Evolutionary conservation across 2,329 filamentous ascomycete genomes (phyloP).

Genomic region (Monosporascus sp.): DNA sequence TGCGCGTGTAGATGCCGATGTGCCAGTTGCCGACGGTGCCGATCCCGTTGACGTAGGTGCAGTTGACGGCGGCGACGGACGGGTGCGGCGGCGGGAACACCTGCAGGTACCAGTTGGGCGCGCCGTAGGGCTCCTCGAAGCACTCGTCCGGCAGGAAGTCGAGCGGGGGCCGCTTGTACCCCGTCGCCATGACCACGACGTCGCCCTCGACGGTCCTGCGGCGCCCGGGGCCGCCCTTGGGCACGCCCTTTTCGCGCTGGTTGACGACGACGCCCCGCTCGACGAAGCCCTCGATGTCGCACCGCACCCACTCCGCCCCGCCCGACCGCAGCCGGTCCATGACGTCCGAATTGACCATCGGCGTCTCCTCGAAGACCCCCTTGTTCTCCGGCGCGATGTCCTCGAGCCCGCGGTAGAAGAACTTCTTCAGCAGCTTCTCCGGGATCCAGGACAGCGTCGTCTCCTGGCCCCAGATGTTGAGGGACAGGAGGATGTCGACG

Average conservation of each 20-base stretch:
- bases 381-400: conserved; percentile 65
- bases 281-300: conserved; percentile 67
- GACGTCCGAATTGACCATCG: conserved; percentile 81
- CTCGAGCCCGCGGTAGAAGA: conserved; percentile 79
- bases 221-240: conserved; percentile 67
- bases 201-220: conserved; percentile 65
- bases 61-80: conserved; percentile 73
- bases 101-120: conserved; percentile 86
- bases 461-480: conserved; percentile 77
- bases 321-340: conserved; percentile 69
- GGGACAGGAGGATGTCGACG: conserved; percentile 65
- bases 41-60: conserved; percentile 74
- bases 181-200: conserved; percentile 78
- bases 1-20: conserved; percentile 82
- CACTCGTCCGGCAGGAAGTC: conserved; percentile 68
- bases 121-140: conserved; percentile 67
- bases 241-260: conserved; percentile 64
- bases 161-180: conserved; percentile 69
- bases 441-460: conserved; percentile 73
- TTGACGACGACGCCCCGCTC: conserved; percentile 66
- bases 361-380: conserved; percentile 77
- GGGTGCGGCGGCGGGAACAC: conserved; percentile 73
- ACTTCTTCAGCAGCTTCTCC: conserved; percentile 65
- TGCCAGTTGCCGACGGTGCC: conserved; percentile 83
- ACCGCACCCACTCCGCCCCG: conserved; percentile 72